A percentile compares a stretch with the other conserved stretches of the same genome.
Conservation (phyloP, 202 grass and related monocot species). For the Schoenoplectus triqueter region DNA sequence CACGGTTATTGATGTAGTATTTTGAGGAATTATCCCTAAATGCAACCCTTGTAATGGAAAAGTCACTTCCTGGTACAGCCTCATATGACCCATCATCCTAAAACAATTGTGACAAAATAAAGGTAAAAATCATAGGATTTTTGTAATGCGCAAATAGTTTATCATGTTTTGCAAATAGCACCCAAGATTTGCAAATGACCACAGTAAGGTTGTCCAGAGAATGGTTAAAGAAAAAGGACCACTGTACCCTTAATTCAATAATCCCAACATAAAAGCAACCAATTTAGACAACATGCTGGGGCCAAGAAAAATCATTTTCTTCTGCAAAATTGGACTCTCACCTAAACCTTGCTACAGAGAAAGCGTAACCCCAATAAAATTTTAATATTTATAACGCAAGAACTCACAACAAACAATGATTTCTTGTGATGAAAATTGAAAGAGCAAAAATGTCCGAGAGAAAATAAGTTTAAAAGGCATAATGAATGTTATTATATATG, state of each 20-base stretch:
- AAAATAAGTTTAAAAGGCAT: neutral
- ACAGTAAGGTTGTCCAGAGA: conserved; percentile 18
- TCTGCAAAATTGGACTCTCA: neutral
- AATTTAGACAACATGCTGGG: neutral
- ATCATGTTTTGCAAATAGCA: neutral
- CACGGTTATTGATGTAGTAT: conserved; percentile 90
- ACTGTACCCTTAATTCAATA: neutral
- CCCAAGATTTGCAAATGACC: neutral
- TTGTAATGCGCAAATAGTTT: neutral
- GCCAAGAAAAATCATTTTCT: neutral
- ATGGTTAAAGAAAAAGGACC: neutral
- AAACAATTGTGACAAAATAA: conserved; percentile 30
- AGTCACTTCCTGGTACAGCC: conserved; percentile 77
- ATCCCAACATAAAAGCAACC: neutral
- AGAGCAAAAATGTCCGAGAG: conserved; percentile 12
- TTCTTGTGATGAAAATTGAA: conserved; percentile 17
- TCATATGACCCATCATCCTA: conserved; percentile 81
- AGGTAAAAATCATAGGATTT: conserved; percentile 22
- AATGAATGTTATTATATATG: neutral
- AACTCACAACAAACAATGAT: neutral
- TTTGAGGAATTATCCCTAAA: conserved; percentile 88
- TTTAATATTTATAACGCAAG: too few species aligned
- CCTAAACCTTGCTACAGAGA: neutral
- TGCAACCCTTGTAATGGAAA: conserved; percentile 82
- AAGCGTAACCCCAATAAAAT: neutral